Base-by-base conservation (phyloP, 768 basidiomycete genomes). In the Leucocoprinus leucothites region DNA sequence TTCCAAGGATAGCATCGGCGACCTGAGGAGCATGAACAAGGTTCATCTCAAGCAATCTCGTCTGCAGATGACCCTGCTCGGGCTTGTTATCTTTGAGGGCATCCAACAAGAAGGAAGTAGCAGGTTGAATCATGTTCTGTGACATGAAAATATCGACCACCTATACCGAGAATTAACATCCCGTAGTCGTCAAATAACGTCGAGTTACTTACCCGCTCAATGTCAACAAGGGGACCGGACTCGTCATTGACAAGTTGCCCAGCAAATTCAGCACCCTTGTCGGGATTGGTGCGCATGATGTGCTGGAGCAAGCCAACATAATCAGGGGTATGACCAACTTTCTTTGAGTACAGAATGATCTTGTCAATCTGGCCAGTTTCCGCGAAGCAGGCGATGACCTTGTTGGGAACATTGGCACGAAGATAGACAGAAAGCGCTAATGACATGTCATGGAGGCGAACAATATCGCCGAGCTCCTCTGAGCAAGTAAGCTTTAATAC, bases 141-240 rank as follows among this genome's bases (percentile, higher is more conserved):
- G 90, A 89, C 94, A 98, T 97, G 79, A 99, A 98, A 64, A 98
- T 97, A 65, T 99, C 97, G 57, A 98, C 94, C 52, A 98, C 91
- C 86, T 89, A 16, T 18, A n/a, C 25, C n/a, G 14, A 24, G 42
- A n/a, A 53, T 61, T 2, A 57, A 52, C 28, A 49, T 44, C 50
- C 42, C 44, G 42, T 25, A 25, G 41, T 43, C 19, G 35, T 34
- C 41, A 11, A 36, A n/a, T 4, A 3, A 3, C 38, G 4, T 38
- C 31, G 16, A 11, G 19, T 34, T 24, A 71, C 82, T 57, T 63
- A 88, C 95, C 51, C 95, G 78, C 69, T 98, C 96, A 56, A 98
- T 73, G 63, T 99, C 96, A 41, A 98, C 91, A 56, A 98, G 71
- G 13, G 97, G 88, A 2, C 97, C 97, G 41, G 72, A 73, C 70